Evolutionary conservation across 164 flowering plant genomes (phyloP), one percentile per base, ranked within the genome.

Genomic region (Litsea cubeba): DNA sequence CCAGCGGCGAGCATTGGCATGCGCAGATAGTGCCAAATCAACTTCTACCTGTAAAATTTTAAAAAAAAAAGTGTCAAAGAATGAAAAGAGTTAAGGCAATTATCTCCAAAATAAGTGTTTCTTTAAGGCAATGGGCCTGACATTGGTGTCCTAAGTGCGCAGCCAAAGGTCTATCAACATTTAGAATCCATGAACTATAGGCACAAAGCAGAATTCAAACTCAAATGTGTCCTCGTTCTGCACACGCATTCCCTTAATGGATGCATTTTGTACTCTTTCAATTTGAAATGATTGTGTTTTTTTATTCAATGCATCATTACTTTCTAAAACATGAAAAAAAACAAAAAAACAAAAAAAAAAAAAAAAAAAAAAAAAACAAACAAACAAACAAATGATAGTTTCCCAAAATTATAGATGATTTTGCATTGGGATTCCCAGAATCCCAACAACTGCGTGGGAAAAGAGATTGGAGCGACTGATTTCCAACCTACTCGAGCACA

Each of bases 1-100:
- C 94, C 97, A 95, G 35, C 93, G 83, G 24, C 97, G 87, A 84
- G 99, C 97, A 88, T 95, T 95, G 54, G 93, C 96, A 85, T 93
- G 97, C 6, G 98, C 99, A 62, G 98, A 91, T 70, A 95, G 93
- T 70, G 97, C 85, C 74, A 95, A 83, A 86, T 95, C 99, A 80
- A 95, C 96, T 84, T 93, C 99, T 5, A 95, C 98, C 98, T 95
- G 82, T 28, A 81, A 76, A 50, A 62, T 18, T 20, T 28, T 60
- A 58, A 54, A 22, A 57, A 32, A 20, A 49, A 63, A 49, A 12
- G n/a, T 62, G 7, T 17, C 15, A 35, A 66, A 46, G 35, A 57
- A 62, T 30, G 46, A 46, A 64, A 50, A 17, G 35, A 30, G 35
- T 30, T 23, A 28, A 28, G 65, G 66, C 30, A 64, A 70, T 15